Evolutionary conservation across 768 basidiomycete species (phyloP), one percentile per base, ranked within the genome.

Genomic region (Macrolepiota dolichaula): DNA sequence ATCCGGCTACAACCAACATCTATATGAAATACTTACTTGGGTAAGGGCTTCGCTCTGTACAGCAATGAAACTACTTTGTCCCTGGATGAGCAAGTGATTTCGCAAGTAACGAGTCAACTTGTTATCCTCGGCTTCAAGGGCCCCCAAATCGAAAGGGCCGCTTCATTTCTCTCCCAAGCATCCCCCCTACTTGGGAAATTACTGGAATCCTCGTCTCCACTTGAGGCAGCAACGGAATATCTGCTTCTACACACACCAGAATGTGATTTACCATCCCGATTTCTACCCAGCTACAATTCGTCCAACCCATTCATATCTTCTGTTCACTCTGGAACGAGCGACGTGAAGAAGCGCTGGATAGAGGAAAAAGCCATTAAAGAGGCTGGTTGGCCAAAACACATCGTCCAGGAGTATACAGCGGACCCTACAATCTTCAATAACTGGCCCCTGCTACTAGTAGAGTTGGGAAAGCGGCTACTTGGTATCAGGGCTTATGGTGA

Each of bases 171-270:
- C 12, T 81, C 85, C 4, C 66, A 73, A 15, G 77, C 85, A 13
- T 88, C 87, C 11, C 70, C 81, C 3, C 74, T 89, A n/a, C 76
- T 85, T 4, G 78, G 83, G 17, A 85, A 83, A 40, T 78, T 96
- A 13, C 76, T 94, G 36, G 72, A 70, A 6, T 77, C 83, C 5
- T 71, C 86, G 2, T 77, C 85, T 4, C 84, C 88, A 4, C 72
- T 94, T 13, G 87, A 94, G 69, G 91, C 93, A 0, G 85, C 86
- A 55, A 87, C 95, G 49, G 91, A 94, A 65, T 93, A 92, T 74
- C 79, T 97, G 2, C 80, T 96, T 49, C 79, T 96, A 22, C 85
- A 92, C 66, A 70, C 91, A 4, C 90, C 94, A 0, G 95, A 98
- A 75, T 88, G 91, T 60, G 94, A 96, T 66, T 81, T 97, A 4